Conservation (phyloP, 1,284 basidiomycete species). For the Marasmius sp. region DNA sequence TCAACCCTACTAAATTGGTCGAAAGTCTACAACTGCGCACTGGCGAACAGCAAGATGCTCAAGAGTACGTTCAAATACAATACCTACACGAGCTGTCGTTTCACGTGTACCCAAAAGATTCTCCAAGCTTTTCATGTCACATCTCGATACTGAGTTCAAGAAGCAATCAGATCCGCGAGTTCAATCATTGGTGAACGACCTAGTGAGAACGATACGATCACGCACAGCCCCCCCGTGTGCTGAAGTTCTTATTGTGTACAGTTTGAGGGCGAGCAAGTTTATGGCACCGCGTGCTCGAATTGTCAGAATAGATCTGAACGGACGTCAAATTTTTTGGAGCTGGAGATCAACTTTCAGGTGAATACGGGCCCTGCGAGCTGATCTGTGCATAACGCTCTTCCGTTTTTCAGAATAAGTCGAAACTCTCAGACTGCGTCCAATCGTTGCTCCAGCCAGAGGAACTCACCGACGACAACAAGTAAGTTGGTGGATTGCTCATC, state of each 20-base stretch:
- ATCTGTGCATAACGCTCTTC: not conserved
- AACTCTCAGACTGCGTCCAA: conserved; percentile 69
- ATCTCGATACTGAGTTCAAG: conserved; percentile 82
- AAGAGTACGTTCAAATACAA: conserved; percentile 63
- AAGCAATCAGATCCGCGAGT: conserved; percentile 65
- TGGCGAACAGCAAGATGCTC: conserved; percentile 90
- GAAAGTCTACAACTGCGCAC: conserved; percentile 79
- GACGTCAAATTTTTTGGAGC: conserved; percentile 73
- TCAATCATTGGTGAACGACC: conserved; percentile 66
- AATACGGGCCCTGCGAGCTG: not conserved
- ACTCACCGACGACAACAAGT: conserved; percentile 83
- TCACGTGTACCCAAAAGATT: conserved; percentile 55
- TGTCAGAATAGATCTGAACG: conserved; percentile 72
- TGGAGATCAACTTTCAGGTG: conserved; percentile 83
- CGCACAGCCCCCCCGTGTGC: not conserved
- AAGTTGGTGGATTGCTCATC: conserved; percentile 11
- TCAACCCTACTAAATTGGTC: conserved; percentile 81
- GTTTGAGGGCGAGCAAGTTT: conserved; percentile 85
- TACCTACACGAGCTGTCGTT: conserved; percentile 1
- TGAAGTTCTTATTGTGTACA: conserved; percentile 28
- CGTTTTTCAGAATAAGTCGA: conserved; percentile 58
- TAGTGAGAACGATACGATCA: conserved; percentile 41
- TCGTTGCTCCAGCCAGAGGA: conserved; percentile 65
- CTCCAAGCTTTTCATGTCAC: conserved; percentile 89
- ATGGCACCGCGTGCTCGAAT: conserved; percentile 72